Conservation (phyloP, 2,329 filamentous ascomycete species). For the Pseudocercospora musae region DNA sequence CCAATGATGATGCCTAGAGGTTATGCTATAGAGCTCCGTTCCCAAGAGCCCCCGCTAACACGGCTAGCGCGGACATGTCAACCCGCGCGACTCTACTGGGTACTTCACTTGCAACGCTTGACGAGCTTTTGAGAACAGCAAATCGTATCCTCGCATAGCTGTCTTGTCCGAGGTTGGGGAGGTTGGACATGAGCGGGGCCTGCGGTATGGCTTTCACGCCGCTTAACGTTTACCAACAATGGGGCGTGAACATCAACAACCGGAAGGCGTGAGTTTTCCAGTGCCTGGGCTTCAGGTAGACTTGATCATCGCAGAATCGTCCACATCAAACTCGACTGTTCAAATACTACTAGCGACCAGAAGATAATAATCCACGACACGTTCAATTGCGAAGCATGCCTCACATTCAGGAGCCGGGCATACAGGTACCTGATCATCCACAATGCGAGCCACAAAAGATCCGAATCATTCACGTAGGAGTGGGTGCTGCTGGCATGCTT, state of each 20-base stretch:
- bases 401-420: slow-evolving; percentile 17
- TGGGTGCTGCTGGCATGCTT: slow-evolving; percentile 21
- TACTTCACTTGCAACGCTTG: background rate
- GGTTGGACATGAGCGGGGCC: background rate
- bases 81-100: background rate
- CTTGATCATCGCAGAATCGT: background rate
- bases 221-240: background rate
- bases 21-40: background rate
- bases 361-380: background rate
- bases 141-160: background rate
- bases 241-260: background rate
- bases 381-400: slow-evolving; percentile 5
- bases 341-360: background rate
- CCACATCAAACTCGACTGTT: background rate
- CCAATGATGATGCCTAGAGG: background rate
- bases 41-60: background rate
- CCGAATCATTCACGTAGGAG: slow-evolving; percentile 22
- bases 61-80: background rate
- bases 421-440: slow-evolving; percentile 19
- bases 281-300: background rate
- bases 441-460: slow-evolving; percentile 21
- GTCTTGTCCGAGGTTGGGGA: background rate
- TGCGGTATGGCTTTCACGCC: background rate
- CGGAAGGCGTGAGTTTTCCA: background rate
- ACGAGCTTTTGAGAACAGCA: background rate